Evolutionary conservation across 805 yeast genomes (phyloP), one percentile per base, ranked within the genome.

Genomic region (Maudiozyma barnettii): DNA sequence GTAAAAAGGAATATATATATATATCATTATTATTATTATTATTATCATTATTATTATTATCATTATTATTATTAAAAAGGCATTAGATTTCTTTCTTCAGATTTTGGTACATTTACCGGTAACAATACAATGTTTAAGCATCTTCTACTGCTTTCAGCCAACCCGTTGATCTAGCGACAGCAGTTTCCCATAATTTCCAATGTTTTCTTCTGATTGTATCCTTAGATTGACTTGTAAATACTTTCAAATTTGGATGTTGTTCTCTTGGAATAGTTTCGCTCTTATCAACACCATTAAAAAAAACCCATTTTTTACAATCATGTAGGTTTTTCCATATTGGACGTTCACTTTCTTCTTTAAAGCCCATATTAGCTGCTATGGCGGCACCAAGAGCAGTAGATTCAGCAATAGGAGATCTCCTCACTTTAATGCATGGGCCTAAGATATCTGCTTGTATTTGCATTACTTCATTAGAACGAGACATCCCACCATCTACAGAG

Each of bases 341-440:
- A 48, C 85, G 75, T 19, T 79, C 78, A 21, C 71, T 66, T 13
- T 79, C 69, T 14, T 77, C 70, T 47, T 67, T 58, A 45, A 59
- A 57, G 6, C 72, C 79, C 58, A 89, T 70, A 12, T 96, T 96
- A 2, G 98, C 95, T 26, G 96, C 96, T 54, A 91, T 84, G 4
- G 97, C 96, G 7, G 96, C 95, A 26, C 98, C 98, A 52, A 90
- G 74, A 0, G 97, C 96, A 5, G 97, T 90, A 62, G 96, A 88
- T 67, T 90, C 98, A 33, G 87, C 72, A 64, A 82, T 84, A 30
- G 79, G 76, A 1, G 96, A 89, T 57, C 96, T 75, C 55, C 78
- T 77, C 39, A 90, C 91, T 23, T 81, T 79, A 36, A 82, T 85
- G 67, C 89, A 79, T 1, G 93, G 91, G 3, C 97, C 97, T 55